A percentile compares a stretch with the other conserved stretches of the same genome.
These are phyloP conservation scores for Celoporthe dispersa DNA, from an alignment of 2,329 filamentous ascomycete genomes.

Conservation along the genomic window DNA sequence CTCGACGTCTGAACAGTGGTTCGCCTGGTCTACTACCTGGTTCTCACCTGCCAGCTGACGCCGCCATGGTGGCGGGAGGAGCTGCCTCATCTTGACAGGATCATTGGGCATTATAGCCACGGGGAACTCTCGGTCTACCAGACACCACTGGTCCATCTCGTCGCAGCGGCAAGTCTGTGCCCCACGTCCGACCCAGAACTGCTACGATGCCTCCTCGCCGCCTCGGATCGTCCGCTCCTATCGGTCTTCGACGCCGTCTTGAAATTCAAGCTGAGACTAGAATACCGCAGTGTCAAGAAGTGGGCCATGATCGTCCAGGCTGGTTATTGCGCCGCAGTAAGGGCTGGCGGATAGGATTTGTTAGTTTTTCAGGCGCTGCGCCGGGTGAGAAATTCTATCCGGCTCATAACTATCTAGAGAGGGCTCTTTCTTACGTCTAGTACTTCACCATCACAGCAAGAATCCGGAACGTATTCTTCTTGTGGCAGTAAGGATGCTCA, in stretches of 20 bases:
- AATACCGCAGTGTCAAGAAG: not conserved
- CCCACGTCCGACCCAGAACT: not conserved
- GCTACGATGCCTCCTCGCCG: not conserved
- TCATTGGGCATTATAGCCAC: not conserved
- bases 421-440: not conserved
- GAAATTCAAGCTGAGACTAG: not conserved
- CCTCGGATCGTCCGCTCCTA: not conserved
- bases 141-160: not conserved
- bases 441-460: not conserved
- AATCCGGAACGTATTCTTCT: not conserved
- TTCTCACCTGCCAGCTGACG: not conserved
- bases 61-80: not conserved
- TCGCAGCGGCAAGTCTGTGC: not conserved
- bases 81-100: not conserved
- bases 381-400: not conserved
- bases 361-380: not conserved
- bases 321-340: not conserved
- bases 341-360: not conserved
- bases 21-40: not conserved
- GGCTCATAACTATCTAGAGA: not conserved
- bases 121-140: not conserved
- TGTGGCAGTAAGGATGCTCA: not conserved
- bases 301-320: not conserved
- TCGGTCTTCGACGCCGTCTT: not conserved
- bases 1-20: not conserved